phyloP scores from a whole-genome alignment of 495 filamentous ascomycete genomes.

The Lophium mytilinum region DNA sequence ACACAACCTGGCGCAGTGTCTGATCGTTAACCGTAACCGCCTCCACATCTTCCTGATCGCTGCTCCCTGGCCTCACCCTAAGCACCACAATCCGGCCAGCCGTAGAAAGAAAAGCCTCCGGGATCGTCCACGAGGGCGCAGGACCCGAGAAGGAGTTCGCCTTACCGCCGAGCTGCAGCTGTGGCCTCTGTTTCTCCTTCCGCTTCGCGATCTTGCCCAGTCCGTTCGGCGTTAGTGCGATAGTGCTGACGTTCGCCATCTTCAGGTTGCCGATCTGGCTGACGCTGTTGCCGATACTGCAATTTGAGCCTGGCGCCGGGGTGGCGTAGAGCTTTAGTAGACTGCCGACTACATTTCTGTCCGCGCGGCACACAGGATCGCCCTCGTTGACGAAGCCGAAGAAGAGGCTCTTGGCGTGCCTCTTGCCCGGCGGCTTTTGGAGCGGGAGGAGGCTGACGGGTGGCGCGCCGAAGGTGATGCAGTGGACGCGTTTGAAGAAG shows the following conservation, averaged over 20 bases:
- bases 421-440: conserved; percentile 42
- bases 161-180: neutral
- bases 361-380: conserved; percentile 68
- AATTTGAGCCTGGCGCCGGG: conserved; percentile 43
- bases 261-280: conserved; percentile 2
- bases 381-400: conserved; percentile 76
- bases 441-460: conserved; percentile 65
- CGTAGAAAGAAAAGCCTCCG: conserved; percentile 13
- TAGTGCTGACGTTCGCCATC: too few relatives aligned
- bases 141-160: conserved; percentile 4
- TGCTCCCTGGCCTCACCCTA: conserved; percentile 25
- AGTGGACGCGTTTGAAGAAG: conserved; percentile 69
- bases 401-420: conserved; percentile 57
- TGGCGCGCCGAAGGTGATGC: conserved; percentile 73
- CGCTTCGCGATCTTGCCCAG: conserved; percentile 2
- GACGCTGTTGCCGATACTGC: neutral
- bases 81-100: conserved; percentile 21
- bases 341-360: conserved; percentile 62
- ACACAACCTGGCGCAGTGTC: conserved; percentile 55
- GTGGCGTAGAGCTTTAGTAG: conserved; percentile 61
- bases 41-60: conserved; percentile 44
- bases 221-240: neutral
- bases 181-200: neutral
- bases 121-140: conserved; percentile 14
- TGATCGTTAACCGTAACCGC: conserved; percentile 59